Conservation (phyloP, 2,329 filamentous ascomycete genomes). For the Pseudogymnoascus sp. region DNA sequence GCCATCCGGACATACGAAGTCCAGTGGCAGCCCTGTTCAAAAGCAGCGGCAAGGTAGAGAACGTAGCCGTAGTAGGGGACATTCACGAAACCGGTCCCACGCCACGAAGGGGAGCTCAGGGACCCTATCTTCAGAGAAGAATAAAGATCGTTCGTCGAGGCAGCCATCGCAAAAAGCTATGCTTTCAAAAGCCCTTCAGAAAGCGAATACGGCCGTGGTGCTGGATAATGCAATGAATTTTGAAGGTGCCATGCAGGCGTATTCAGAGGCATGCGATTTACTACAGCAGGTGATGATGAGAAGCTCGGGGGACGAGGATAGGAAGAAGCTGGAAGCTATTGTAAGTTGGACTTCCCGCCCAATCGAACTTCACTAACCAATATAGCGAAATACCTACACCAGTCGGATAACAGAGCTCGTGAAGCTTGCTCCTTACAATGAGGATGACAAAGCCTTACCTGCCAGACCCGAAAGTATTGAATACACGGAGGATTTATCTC, state of each 20-base stretch:
- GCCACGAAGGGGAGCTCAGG: slow-evolving; percentile 38
- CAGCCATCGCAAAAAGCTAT: slow-evolving; percentile 82
- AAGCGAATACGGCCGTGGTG: slow-evolving; percentile 91
- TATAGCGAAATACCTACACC: slow-evolving; percentile 77
- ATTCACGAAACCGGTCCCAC: slow-evolving; percentile 40
- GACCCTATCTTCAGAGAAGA: slow-evolving; percentile 31
- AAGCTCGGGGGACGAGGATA: slow-evolving; percentile 78
- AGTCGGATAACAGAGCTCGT: slow-evolving; percentile 82
- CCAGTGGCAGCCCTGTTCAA: slow-evolving; percentile 13
- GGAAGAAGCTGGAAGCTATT: slow-evolving; percentile 85
- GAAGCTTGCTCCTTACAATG: slow-evolving; percentile 47
- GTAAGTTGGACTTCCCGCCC: slow-evolving; percentile 45
- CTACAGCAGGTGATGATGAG: slow-evolving; percentile 80
- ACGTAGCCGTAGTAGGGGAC: slow-evolving; percentile 21
- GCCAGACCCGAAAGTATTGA: slow-evolving; percentile 57
- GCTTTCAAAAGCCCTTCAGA: slow-evolving; percentile 90
- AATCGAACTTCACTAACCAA: slow-evolving; percentile 16
- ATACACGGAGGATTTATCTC: slow-evolving; percentile 33
- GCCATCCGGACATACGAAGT: slow-evolving; percentile 7
- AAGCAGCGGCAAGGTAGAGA: slow-evolving; percentile 12
- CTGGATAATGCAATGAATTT: slow-evolving; percentile 95
- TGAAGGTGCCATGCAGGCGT: slow-evolving; percentile 82
- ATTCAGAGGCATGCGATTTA: slow-evolving; percentile 81
- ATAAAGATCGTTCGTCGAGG: slow-evolving; percentile 27
- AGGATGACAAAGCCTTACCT: slow-evolving; percentile 69